phyloP scores from a whole-genome alignment of 768 basidiomycete genomes.

The Agaricus subrufescens region DNA sequence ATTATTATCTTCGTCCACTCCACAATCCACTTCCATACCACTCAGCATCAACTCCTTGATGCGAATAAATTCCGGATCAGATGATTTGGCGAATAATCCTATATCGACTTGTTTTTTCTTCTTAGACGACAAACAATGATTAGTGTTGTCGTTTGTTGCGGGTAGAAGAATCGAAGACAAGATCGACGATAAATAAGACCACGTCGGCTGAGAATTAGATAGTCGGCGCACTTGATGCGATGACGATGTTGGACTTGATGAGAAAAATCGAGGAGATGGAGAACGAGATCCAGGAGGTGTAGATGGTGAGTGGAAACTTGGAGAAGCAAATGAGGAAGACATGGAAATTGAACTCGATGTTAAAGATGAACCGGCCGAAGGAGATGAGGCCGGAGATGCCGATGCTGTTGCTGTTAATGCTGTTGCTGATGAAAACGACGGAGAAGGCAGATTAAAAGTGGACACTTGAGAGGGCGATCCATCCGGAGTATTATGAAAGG shows the following conservation, averaged over 20 bases:
- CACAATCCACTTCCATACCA: conserved; percentile 13
- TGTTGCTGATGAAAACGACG: neutral
- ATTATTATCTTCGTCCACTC: neutral
- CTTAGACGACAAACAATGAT: too few species aligned
- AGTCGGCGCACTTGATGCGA: neutral
- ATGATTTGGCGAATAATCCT: conserved; percentile 34
- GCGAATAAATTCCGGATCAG: conserved; percentile 26
- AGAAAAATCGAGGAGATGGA: neutral
- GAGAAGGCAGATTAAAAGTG: neutral
- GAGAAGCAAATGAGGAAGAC: neutral
- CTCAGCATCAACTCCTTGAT: conserved; percentile 25
- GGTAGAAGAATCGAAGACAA: conserved; percentile 22
- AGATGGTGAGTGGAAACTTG: neutral
- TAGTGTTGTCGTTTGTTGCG: too few species aligned
- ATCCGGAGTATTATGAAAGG: neutral
- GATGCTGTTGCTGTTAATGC: too few species aligned
- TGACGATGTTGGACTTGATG: neutral
- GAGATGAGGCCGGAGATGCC: too few species aligned
- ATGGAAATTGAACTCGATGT: too few species aligned
- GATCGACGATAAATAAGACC: conserved; percentile 30
- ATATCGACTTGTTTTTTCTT: conserved; percentile 28
- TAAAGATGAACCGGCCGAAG: too few species aligned
- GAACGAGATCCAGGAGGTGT: neutral
- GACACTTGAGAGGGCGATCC: neutral
- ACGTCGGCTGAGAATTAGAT: conserved; percentile 12